These are phyloP conservation scores for Spathaspora hagerdaliae DNA, from an alignment of 805 yeast genomes.

Conservation along the genomic window DNA sequence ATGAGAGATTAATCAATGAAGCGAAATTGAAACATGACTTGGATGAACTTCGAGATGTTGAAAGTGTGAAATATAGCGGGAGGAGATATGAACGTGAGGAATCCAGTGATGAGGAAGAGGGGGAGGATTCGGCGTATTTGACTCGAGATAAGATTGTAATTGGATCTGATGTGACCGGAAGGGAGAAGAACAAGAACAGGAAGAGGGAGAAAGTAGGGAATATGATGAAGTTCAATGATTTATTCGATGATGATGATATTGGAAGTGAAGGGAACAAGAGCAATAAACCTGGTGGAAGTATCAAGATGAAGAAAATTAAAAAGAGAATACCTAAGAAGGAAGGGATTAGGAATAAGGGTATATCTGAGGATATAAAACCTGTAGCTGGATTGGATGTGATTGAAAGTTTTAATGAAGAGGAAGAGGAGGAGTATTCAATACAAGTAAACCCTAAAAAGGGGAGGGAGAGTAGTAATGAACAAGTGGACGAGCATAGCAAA, in stretches of 20 bases:
- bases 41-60: slow-evolving; percentile 21
- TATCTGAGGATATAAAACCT: neutral
- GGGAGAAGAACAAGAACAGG: slow-evolving; percentile 1
- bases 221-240: neutral
- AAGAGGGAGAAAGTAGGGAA: neutral
- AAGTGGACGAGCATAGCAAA: slow-evolving; percentile 4
- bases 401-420: slow-evolving; percentile 22
- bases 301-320: slow-evolving; percentile 9
- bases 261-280: neutral
- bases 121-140: neutral
- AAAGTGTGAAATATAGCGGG: slow-evolving; percentile 20
- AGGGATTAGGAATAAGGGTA: neutral
- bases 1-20: slow-evolving; percentile 27
- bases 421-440: slow-evolving; percentile 26
- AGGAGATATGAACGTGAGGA: slow-evolving; percentile 8
- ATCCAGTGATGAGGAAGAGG: slow-evolving; percentile 7
- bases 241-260: slow-evolving; percentile 4
- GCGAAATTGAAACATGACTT: slow-evolving; percentile 26
- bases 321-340: neutral
- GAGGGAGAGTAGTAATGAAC: too few relatives aligned
- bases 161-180: slow-evolving; percentile 1
- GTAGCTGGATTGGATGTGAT: slow-evolving; percentile 8
- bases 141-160: slow-evolving; percentile 1
- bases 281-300: neutral
- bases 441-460: slow-evolving; percentile 1